Percentiles rank a stretch among this genome's conserved stretches.
phyloP scores from a whole-genome alignment of 306 rosid genomes.

The Pterocarpus santalinus region DNA sequence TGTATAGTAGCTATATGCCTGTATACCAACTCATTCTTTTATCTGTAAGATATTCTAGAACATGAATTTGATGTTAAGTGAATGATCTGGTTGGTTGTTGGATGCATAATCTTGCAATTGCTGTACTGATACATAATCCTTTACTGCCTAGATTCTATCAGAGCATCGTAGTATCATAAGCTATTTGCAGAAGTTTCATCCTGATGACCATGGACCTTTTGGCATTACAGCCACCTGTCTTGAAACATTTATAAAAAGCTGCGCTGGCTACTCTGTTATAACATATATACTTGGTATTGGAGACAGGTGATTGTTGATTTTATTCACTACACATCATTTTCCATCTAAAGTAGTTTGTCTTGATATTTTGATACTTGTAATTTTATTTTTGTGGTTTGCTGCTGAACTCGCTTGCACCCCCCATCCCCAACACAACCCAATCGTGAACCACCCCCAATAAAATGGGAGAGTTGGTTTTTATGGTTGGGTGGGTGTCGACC shows the following conservation, averaged over 20 bases:
- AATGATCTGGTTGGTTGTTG: constrained; percentile 27
- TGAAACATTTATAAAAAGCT: constrained; percentile 97
- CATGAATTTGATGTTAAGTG: constrained; percentile 9
- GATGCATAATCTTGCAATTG: constrained; percentile 36
- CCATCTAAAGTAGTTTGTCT: constrained; percentile 11
- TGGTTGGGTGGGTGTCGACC: constrained; percentile 22
- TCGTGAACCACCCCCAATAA: background rate
- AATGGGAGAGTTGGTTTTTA: constrained; percentile 4
- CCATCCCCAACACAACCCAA: background rate
- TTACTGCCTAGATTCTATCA: constrained; percentile 75
- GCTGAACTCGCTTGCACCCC: constrained; percentile 4
- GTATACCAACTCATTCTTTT: background rate
- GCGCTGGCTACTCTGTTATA: constrained; percentile 99
- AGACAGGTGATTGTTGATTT: constrained; percentile 77
- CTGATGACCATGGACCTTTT: constrained; percentile 95
- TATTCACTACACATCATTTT: constrained; percentile 28
- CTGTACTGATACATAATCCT: constrained; percentile 48
- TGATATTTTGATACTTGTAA: constrained; percentile 17
- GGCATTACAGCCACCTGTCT: constrained; percentile 96
- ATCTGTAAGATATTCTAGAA: background rate
- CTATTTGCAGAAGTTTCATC: constrained; percentile 96
- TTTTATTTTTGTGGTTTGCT: constrained; percentile 31
- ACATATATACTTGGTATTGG: constrained; percentile 99
- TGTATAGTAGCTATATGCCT: background rate
- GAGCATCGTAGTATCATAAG: constrained; percentile 96